These are phyloP conservation scores for Tolypocladium ophioglossoides DNA, from an alignment of 2,329 filamentous ascomycete genomes.

Conservation along the genomic window DNA sequence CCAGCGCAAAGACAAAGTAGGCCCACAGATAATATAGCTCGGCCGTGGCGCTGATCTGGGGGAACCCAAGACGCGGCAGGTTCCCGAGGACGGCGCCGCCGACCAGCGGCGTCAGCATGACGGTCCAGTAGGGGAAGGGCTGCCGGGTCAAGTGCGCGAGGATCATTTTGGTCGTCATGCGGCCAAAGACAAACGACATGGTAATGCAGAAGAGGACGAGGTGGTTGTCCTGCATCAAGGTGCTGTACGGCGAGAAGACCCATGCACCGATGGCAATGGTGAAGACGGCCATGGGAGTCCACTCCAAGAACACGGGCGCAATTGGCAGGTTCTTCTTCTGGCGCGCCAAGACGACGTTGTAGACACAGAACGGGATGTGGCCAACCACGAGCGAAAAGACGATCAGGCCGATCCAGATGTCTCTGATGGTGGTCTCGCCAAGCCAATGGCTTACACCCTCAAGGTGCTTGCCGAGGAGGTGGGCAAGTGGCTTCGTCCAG, in stretches of 20 bases:
- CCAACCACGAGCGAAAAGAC: conserved; percentile 53
- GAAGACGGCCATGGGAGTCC: conserved; percentile 83
- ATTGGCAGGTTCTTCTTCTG: conserved; percentile 62
- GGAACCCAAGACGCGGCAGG: conserved; percentile 64
- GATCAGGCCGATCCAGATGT: conserved; percentile 76
- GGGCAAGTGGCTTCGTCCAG: conserved; percentile 67
- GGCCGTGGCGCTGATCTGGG: conserved; percentile 49
- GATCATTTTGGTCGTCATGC: conserved; percentile 99
- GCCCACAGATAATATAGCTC: conserved; percentile 76
- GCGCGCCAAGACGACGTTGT: conserved; percentile 74
- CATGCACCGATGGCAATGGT: conserved; percentile 66
- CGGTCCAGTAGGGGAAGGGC: conserved; percentile 93
- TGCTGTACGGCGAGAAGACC: conserved; percentile 84
- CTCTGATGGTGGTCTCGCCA: conserved; percentile 64
- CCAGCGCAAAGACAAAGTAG: conserved; percentile 71
- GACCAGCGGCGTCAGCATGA: conserved; percentile 78
- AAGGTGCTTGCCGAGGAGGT: conserved; percentile 48
- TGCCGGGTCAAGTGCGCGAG: conserved; percentile 88
- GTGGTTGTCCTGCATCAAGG: conserved; percentile 71
- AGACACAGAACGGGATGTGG: conserved; percentile 82
- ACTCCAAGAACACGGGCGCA: conserved; percentile 79
- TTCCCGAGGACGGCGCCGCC: conserved; percentile 78
- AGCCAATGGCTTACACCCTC: conserved; percentile 47
- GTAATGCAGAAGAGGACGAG: conserved; percentile 86
- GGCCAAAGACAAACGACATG: conserved; percentile 93